phyloP scores from a whole-genome alignment of 1,284 basidiomycete genomes.

The Golubevia pallescens region DNA sequence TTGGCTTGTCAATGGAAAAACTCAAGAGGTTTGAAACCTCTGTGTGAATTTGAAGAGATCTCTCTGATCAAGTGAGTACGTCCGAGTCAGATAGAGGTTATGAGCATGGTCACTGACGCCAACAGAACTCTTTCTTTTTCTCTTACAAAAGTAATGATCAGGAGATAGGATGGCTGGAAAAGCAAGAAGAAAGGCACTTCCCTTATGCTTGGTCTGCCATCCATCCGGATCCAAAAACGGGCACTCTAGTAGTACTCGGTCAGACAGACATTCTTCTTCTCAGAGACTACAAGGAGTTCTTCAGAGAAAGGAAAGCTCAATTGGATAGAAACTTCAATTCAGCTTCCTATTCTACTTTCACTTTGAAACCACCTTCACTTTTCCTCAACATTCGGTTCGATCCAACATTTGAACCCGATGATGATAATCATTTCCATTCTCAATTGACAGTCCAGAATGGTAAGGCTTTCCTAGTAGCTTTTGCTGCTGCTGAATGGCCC shows the following conservation, averaged over 20 bases:
- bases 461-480: slow-evolving; percentile 24
- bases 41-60: too few species aligned
- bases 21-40: neutral
- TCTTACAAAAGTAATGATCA: neutral
- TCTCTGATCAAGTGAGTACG: too few species aligned
- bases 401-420: slow-evolving; percentile 3
- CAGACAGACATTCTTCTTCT: slow-evolving; percentile 37
- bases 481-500: too few species aligned
- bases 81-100: too few species aligned
- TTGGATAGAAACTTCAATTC: slow-evolving; percentile 23
- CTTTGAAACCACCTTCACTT: slow-evolving; percentile 8
- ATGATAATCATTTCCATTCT: slow-evolving; percentile 7
- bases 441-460: slow-evolving; percentile 34
- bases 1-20: neutral
- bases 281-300: slow-evolving; percentile 32
- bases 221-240: slow-evolving; percentile 37
- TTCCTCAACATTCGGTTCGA: slow-evolving; percentile 5
- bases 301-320: slow-evolving; percentile 13
- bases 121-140: neutral
- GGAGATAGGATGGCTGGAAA: slow-evolving; percentile 9
- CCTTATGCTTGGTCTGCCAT: slow-evolving; percentile 41
- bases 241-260: slow-evolving; percentile 40
- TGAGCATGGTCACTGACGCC: too few species aligned
- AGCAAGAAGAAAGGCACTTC: slow-evolving; percentile 1
- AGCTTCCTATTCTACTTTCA: slow-evolving; percentile 18